Conservation (phyloP, 2,329 filamentous ascomycete species). For the Amesomyces nigricolor region DNA sequence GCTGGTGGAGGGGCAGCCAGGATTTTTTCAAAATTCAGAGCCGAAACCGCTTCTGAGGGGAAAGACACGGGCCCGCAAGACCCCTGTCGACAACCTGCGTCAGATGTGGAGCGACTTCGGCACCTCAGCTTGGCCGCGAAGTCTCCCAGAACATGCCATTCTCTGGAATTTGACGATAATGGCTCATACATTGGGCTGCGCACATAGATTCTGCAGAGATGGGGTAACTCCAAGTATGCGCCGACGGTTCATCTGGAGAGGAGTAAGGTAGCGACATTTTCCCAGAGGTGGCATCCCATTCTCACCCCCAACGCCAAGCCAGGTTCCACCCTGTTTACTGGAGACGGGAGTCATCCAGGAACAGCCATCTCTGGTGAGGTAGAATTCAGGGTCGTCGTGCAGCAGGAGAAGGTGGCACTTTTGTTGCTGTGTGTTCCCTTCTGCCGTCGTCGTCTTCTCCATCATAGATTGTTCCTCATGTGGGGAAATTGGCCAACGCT, state of each 20-base stretch:
- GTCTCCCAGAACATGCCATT: neutral
- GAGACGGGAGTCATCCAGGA: too few species aligned
- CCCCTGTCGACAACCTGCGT: conserved; percentile 3
- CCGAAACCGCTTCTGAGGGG: conserved; percentile 27
- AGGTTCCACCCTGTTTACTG: neutral
- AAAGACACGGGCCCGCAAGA: neutral
- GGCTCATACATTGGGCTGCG: neutral
- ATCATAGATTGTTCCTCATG: too few species aligned
- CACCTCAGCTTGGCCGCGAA: neutral
- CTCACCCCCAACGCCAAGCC: neutral
- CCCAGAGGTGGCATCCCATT: neutral
- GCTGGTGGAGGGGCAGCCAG: conserved; percentile 25
- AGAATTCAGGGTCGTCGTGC: too few species aligned
- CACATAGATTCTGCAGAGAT: neutral
- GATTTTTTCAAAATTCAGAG: conserved; percentile 22
- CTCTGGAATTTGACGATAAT: neutral
- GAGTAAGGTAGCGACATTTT: neutral
- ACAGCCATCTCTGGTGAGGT: too few species aligned
- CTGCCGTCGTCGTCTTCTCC: too few species aligned
- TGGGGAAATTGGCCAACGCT: too few species aligned
- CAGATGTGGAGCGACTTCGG: conserved; percentile 15
- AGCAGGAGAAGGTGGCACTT: too few species aligned
- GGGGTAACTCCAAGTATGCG: neutral
- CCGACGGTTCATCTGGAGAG: neutral
- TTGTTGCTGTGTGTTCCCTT: too few species aligned